Evolutionary conservation across 2,329 filamentous ascomycete species (phyloP).

Genomic region (Lasiodiplodia sp.): DNA sequence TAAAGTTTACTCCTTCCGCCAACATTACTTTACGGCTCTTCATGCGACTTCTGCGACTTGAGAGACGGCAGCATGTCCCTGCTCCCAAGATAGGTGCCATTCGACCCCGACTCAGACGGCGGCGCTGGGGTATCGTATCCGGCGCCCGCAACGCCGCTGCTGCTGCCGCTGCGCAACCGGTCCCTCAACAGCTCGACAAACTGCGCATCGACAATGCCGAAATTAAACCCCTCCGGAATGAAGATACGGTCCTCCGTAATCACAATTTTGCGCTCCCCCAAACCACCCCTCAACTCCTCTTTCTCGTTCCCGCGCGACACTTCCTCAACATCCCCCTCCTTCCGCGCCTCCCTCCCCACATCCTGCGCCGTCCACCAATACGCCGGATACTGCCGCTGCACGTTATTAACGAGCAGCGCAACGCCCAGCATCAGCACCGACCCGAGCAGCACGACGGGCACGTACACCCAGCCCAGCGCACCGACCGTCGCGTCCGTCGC

Average conservation of each 20-base stretch:
- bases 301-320: constrained; percentile 1
- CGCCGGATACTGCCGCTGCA: constrained; percentile 54
- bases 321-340: constrained; percentile 19
- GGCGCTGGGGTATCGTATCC: not conserved
- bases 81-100: not conserved
- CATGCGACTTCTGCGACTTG: constrained; percentile 11
- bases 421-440: constrained; percentile 52
- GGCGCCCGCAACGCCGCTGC: not conserved
- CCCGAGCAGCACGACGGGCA: constrained; percentile 52
- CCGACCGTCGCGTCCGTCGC: constrained; percentile 49
- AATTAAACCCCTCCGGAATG: constrained; percentile 45
- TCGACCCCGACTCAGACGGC: constrained; percentile 1
- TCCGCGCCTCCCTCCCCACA: constrained; percentile 38
- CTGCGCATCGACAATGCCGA: constrained; percentile 45
- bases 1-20: not conserved
- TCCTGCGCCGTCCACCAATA: constrained; percentile 59
- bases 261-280: constrained; percentile 37
- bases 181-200: constrained; percentile 47
- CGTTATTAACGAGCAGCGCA: constrained; percentile 55
- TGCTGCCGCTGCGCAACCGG: constrained; percentile 37
- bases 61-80: constrained; percentile 13
- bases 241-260: constrained; percentile 42
- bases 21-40: not conserved
- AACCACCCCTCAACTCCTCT: no score
- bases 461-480: constrained; percentile 55